Evolutionary conservation across 352 stramenopile species (phyloP), one percentile per base, ranked within the genome.

Genomic region (Pythium rishiriense): DNA sequence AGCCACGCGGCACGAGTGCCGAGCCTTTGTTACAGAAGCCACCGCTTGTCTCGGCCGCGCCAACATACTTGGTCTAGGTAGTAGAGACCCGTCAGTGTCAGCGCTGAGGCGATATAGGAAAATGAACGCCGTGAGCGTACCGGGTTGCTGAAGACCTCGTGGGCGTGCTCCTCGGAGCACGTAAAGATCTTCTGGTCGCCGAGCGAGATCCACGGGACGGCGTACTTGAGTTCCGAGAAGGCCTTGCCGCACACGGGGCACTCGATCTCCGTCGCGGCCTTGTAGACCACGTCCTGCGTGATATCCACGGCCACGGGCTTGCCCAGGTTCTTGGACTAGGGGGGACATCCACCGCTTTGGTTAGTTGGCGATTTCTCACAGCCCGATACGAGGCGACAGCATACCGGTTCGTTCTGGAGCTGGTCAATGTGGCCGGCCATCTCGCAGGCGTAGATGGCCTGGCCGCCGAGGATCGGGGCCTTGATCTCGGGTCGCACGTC

Each of bases 391-490:
- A n/a, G n/a, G n/a, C n/a, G n/a, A n/a, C n/a, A 41, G 46, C 75
- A 51, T 55, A 93, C 85, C 46, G 85, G 83, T 55, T 91, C 69
- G 69, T 91, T 87, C 69, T 86, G 76, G 62, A 94, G 78, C 53
- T 77, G 73, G 66, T 94, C 81, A 45, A 94, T 67, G 45, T 68
- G 81, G 51, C 21, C 72, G 0, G 85, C 79, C 85, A 94, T 94
- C 52, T 83, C 83, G 60, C 85, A 94, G 41, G 83, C 78, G 71
- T 89, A 91, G 54, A 94, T 65, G 29, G 66, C 72, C 72, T 94
- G 85, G 21, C 81, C 82, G 46, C 83, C 83, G 24, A 88, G 60
- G 35, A 94, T 85, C 43, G 76, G 70, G 62, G 80, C 80, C 54
- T 90, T 57, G 62, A 90, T 76, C 24, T 54, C 59, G 39, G 88